These are phyloP conservation scores for Fusarium goolgardi DNA, from an alignment of 2,329 filamentous ascomycete genomes.

Conservation along the genomic window DNA sequence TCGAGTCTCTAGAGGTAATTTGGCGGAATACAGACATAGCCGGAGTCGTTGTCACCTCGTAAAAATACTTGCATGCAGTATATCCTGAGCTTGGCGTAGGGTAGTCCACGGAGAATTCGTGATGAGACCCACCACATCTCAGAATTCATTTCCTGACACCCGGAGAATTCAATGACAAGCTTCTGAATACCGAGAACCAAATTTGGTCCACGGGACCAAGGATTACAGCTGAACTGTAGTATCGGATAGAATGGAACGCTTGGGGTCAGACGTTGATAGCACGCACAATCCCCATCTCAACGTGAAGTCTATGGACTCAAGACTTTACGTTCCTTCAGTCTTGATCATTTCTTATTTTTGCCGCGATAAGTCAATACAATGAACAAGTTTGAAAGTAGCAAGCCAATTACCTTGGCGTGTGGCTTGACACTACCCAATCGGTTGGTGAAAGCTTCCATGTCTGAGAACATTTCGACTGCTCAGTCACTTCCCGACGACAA, in stretches of 20 bases:
- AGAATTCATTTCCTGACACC: not conserved
- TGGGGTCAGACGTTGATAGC: fast-evolving
- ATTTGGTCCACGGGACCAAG: not conserved
- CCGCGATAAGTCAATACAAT: not conserved
- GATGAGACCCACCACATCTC: not conserved
- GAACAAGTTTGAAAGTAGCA: not conserved
- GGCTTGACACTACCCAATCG: not conserved
- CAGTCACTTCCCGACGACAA: not conserved
- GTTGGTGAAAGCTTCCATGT: slow-evolving; percentile 2
- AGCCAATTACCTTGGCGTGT: not conserved
- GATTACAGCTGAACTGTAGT: not conserved
- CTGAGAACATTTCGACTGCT: not conserved
- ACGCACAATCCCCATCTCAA: not conserved
- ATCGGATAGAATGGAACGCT: not conserved
- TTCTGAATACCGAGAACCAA: not conserved
- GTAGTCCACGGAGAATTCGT: not conserved
- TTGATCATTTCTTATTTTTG: not conserved
- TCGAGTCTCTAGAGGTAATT: no score
- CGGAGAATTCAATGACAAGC: not conserved
- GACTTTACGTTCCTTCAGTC: not conserved
- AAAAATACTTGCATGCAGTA: not conserved
- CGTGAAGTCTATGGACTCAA: not conserved
- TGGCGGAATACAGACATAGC: not conserved
- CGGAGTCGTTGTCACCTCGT: not conserved
- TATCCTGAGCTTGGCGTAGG: not conserved